Percentiles rank a stretch among this genome's conserved stretches.
phyloP scores from a whole-genome alignment of 2,329 filamentous ascomycete genomes.

The Akanthomyces dipterigenus region DNA sequence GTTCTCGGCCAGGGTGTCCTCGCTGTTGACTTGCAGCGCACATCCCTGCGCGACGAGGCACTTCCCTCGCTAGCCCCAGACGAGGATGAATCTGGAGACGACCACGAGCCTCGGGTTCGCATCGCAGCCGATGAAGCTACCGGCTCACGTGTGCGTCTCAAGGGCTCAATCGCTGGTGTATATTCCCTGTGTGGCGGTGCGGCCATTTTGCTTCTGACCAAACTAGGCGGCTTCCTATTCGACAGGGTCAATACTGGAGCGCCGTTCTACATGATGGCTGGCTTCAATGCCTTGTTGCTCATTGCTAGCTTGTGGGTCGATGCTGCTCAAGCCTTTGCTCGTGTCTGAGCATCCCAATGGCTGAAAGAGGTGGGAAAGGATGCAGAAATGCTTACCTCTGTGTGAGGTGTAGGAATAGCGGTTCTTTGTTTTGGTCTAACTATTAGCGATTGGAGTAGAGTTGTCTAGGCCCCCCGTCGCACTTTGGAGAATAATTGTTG shows the following conservation, averaged over 20 bases:
- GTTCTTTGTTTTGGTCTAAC: no score
- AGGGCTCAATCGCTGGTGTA: slow-evolving; percentile 89
- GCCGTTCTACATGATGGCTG: slow-evolving; percentile 92
- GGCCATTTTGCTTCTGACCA: slow-evolving; percentile 86
- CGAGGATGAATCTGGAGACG: slow-evolving; percentile 35
- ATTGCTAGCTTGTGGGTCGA: slow-evolving; percentile 47
- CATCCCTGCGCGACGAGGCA: slow-evolving; percentile 16
- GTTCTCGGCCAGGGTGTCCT: slow-evolving; percentile 77
- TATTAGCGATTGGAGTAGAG: no score
- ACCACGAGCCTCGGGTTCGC: slow-evolving; percentile 32
- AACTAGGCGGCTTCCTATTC: slow-evolving; percentile 81
- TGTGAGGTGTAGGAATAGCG: no score
- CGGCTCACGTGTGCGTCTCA: slow-evolving; percentile 55
- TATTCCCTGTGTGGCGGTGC: slow-evolving; percentile 88
- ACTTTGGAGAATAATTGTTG: no score
- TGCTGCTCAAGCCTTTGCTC: slow-evolving; percentile 32
- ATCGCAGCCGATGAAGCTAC: slow-evolving; percentile 24
- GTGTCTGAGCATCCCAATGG: slow-evolving; percentile 6
- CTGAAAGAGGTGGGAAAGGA: neutral
- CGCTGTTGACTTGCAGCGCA: slow-evolving; percentile 34
- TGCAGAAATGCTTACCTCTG: no score
- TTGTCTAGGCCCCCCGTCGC: no score
- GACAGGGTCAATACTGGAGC: slow-evolving; percentile 66
- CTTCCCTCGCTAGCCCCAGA: slow-evolving; percentile 24
- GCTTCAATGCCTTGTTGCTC: slow-evolving; percentile 72